Percentiles rank a stretch among this genome's conserved stretches.
These are phyloP conservation scores for Ophiosphaerella narmari DNA, from an alignment of 2,329 filamentous ascomycete genomes.

Conservation along the genomic window DNA sequence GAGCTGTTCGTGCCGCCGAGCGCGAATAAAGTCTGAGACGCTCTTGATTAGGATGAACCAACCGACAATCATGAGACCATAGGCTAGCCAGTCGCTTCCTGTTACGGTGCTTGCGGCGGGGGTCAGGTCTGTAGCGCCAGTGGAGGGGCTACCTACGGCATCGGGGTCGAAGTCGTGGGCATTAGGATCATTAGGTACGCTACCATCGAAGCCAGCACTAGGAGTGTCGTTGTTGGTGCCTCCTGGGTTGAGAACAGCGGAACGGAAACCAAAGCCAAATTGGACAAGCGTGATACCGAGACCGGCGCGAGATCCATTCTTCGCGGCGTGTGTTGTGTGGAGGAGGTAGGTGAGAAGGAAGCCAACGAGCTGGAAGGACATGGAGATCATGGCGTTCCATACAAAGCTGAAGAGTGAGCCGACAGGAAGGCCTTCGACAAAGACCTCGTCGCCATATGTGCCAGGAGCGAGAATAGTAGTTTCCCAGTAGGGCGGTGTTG, in stretches of 20 bases:
- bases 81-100: constrained; percentile 86
- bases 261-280: constrained; percentile 95
- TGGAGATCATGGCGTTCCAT: constrained; percentile 93
- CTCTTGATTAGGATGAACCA: constrained; percentile 97
- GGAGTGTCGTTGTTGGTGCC: constrained; percentile 49
- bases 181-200: constrained; percentile 83
- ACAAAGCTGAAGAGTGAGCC: constrained; percentile 85
- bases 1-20: constrained; percentile 87
- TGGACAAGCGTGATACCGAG: constrained; percentile 95
- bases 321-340: constrained; percentile 96
- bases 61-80: constrained; percentile 92
- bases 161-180: constrained; percentile 83
- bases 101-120: constrained; percentile 60
- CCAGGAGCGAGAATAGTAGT: constrained; percentile 96
- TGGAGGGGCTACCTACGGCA: constrained; percentile 56
- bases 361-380: constrained; percentile 95
- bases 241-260: constrained; percentile 43
- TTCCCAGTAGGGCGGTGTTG: constrained; percentile 98
- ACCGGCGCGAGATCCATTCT: constrained; percentile 93
- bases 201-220: constrained; percentile 58
- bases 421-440: constrained; percentile 93
- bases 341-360: constrained; percentile 98
- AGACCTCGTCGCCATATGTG: constrained; percentile 91
- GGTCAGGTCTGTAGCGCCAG: constrained; percentile 40
- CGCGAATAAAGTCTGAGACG: constrained; percentile 87